A percentile compares a stretch with the other conserved stretches of the same genome.
phyloP scores from a whole-genome alignment of 2,329 filamentous ascomycete species.

The Camptophora hylomeconis region DNA sequence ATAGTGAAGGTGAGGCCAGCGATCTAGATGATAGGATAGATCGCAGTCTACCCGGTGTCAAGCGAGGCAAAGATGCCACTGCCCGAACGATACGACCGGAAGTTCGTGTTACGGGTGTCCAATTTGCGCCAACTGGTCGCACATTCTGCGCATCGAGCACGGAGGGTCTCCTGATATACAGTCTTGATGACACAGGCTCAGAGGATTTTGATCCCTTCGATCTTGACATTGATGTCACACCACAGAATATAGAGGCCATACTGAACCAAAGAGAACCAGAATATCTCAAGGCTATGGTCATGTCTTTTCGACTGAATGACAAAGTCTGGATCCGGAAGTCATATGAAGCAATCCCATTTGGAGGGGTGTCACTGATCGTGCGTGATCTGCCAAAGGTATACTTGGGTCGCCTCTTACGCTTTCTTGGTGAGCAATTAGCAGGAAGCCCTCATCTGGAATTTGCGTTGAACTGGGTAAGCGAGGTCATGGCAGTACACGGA shows the following conservation, averaged over 20 bases:
- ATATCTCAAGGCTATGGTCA: constrained; percentile 83
- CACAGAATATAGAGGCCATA: constrained; percentile 67
- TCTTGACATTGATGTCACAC: constrained; percentile 85
- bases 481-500: constrained; percentile 67
- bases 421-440: constrained; percentile 77
- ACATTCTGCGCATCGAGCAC: constrained; percentile 92
- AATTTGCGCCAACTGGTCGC: constrained; percentile 77
- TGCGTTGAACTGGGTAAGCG: constrained; percentile 84
- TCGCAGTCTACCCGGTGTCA: constrained; percentile 67
- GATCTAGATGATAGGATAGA: constrained; percentile 79
- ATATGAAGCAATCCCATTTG: constrained; percentile 67
- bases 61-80: constrained; percentile 69
- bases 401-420: constrained; percentile 69
- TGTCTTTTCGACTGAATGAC: constrained; percentile 94
- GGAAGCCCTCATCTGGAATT: constrained; percentile 90
- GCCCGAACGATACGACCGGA: constrained; percentile 63
- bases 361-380: constrained; percentile 65
- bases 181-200: constrained; percentile 59
- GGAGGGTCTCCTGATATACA: constrained; percentile 88
- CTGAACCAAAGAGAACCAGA: constrained; percentile 62
- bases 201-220: constrained; percentile 86
- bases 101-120: constrained; percentile 70
- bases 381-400: constrained; percentile 73
- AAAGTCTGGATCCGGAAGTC: constrained; percentile 67
- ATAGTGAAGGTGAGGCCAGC: constrained; percentile 76